Evolutionary conservation across 2,329 filamentous ascomycete species (phyloP).

Genomic region (Microcera coccophila): DNA sequence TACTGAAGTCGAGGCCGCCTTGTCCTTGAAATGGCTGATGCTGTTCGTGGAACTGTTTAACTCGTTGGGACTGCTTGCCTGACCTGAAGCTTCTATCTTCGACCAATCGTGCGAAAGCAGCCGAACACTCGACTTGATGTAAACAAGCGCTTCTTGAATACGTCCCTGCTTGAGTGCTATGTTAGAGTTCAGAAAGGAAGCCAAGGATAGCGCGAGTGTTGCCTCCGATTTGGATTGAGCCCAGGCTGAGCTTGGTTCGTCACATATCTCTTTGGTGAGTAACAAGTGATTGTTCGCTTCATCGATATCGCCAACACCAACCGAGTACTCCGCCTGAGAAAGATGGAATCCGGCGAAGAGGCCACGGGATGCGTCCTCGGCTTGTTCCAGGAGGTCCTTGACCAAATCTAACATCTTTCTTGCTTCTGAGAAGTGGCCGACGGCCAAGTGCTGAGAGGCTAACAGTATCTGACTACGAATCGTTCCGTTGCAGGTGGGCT

Average conservation of each 20-base stretch:
- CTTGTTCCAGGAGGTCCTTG: conserved; percentile 42
- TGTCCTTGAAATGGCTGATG: conserved; percentile 24
- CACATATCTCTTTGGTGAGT: conserved; percentile 39
- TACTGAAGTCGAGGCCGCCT: conserved; percentile 17
- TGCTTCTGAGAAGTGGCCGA: conserved; percentile 51
- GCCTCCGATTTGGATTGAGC: conserved; percentile 33
- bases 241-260: conserved; percentile 30
- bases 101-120: conserved; percentile 54
- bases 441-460: conserved; percentile 50
- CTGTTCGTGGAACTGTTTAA: conserved; percentile 30
- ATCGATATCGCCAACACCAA: conserved; percentile 61
- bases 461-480: conserved; percentile 46
- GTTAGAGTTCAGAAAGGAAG: conserved; percentile 57
- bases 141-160: conserved; percentile 53
- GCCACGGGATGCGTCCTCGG: conserved; percentile 37
- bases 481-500: conserved; percentile 36
- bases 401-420: conserved; percentile 55
- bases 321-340: conserved; percentile 68
- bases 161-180: conserved; percentile 61
- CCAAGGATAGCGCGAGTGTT: conserved; percentile 29
- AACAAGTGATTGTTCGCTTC: conserved; percentile 47
- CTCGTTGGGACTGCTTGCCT: conserved; percentile 20
- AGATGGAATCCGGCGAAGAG: conserved; percentile 58
- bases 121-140: conserved; percentile 56
- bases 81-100: conserved; percentile 40